A percentile compares a stretch with the other conserved stretches of the same genome.
Conservation (phyloP, 2,329 filamentous ascomycete species). For the Fusarium mexicanum region DNA sequence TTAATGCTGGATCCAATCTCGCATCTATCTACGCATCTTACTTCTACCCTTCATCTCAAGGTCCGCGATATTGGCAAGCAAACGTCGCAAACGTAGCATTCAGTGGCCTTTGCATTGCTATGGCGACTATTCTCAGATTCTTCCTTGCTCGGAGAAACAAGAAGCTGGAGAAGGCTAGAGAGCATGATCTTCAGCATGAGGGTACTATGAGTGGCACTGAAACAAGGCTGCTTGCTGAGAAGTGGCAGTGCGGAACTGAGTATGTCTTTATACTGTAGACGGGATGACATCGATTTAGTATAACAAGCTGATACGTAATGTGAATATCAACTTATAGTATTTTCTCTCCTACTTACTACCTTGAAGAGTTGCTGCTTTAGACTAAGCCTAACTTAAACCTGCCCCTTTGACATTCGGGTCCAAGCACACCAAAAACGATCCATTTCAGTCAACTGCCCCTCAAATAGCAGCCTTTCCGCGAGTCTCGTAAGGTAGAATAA, state of each 20-base stretch:
- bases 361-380: too few species aligned
- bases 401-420: too few species aligned
- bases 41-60: constrained; percentile 1
- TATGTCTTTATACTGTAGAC: background rate
- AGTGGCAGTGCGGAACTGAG: constrained; percentile 13
- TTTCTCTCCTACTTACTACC: too few species aligned
- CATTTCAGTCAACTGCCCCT: too few species aligned
- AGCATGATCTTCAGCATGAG: background rate
- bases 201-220: background rate
- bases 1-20: background rate
- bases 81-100: constrained; percentile 7
- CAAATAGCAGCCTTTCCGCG: too few species aligned
- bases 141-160: background rate
- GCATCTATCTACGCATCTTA: constrained; percentile 11
- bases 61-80: constrained; percentile 1
- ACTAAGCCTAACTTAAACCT: too few species aligned
- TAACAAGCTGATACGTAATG: background rate
- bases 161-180: background rate
- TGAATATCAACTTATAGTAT: too few species aligned
- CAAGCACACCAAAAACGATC: too few species aligned
- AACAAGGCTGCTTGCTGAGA: background rate
- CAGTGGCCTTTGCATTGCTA: constrained; percentile 6
- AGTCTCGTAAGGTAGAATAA: too few species aligned
- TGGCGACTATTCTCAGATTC: constrained; percentile 1
- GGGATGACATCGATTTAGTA: background rate